Evolutionary conservation across 768 basidiomycete species (phyloP), one percentile per base, ranked within the genome.

Genomic region (Ramaria sp.): DNA sequence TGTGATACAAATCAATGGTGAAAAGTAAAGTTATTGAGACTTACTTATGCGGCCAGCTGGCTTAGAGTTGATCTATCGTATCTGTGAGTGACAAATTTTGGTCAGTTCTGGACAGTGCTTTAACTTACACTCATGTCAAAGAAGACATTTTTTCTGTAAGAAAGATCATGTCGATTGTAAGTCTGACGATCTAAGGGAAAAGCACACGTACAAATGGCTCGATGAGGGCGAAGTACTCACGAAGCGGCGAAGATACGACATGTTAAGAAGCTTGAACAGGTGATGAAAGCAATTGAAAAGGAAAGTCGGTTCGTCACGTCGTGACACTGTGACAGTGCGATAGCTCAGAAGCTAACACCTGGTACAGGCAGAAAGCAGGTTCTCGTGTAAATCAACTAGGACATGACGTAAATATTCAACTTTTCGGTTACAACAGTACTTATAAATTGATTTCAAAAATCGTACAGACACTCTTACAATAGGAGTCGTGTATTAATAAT

Each of bases 31-130:
- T 27, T 30, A 46, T 17, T 27, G 34, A 22, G 7, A 56, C 45
- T 1, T 1, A 57, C 59, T 34, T 62, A 94, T 80, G 46, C 86
- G 82, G 22, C 88, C 88, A 0, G 78, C 72, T 3, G 82, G 78
- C 48, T 75, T 66, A 15, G 70, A 69, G 68, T 80, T 76, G 67
- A 92, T 84, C 54, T 48, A 3, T 24, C 19, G 9, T 9, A 1
- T 6, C n/a, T 49, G 48, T 49, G 7, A 47, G 24, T 30, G 48
- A 22, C 27, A 17, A n/a, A n/a, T n/a, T 1, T 31, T 24, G 7
- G 37, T 17, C 12, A 5, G 17, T 7, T 49, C 9, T 12, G 31
- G n/a, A 13, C 19, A 22, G 33, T 33, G n/a, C 7, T 47, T 5
- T 31, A 27, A 54, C 53, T 20, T 22, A 49, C 54, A 37, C 27